These are phyloP conservation scores for Elsinoe fawcettii DNA, from an alignment of 2,329 filamentous ascomycete genomes.

Conservation along the genomic window DNA sequence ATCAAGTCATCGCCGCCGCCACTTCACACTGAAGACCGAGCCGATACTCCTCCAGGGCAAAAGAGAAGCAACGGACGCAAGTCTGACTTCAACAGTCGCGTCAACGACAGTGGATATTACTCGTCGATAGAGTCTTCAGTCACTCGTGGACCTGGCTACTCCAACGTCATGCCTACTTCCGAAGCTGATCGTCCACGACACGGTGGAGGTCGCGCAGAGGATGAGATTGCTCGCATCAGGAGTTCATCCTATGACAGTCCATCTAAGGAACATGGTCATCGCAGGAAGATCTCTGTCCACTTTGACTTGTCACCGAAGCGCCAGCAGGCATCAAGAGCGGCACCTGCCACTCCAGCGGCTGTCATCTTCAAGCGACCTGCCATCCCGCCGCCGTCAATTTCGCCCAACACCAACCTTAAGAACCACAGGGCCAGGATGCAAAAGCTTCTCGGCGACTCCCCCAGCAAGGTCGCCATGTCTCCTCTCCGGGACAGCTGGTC, in stretches of 20 bases:
- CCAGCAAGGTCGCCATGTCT: constrained; percentile 48
- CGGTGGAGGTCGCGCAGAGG: constrained; percentile 85
- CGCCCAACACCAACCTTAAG: constrained; percentile 84
- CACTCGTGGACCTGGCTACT: constrained; percentile 52
- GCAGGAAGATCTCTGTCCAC: constrained; percentile 24
- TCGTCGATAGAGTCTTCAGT: constrained; percentile 91
- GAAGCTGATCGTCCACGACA: constrained; percentile 66
- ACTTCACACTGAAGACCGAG: constrained; percentile 58
- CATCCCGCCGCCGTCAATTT: constrained; percentile 66
- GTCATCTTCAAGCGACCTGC: constrained; percentile 68
- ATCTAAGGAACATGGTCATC: constrained; percentile 46
- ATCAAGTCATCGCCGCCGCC: constrained; percentile 94
- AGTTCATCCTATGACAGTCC: constrained; percentile 92
- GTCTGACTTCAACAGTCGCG: constrained; percentile 68
- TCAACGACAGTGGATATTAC: constrained; percentile 94
- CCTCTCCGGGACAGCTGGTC: constrained; percentile 44
- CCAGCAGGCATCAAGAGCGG: constrained; percentile 51
- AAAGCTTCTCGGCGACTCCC: constrained; percentile 68
- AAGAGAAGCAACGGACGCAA: constrained; percentile 57
- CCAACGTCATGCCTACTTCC: constrained; percentile 61
- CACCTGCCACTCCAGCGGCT: constrained; percentile 68
- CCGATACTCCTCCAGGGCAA: constrained; percentile 69
- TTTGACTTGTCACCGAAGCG: constrained; percentile 57
- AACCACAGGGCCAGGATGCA: constrained; percentile 79
- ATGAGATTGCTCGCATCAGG: constrained; percentile 87